phyloP scores from a whole-genome alignment of 768 basidiomycete genomes.

The Suillus cothurnatus region DNA sequence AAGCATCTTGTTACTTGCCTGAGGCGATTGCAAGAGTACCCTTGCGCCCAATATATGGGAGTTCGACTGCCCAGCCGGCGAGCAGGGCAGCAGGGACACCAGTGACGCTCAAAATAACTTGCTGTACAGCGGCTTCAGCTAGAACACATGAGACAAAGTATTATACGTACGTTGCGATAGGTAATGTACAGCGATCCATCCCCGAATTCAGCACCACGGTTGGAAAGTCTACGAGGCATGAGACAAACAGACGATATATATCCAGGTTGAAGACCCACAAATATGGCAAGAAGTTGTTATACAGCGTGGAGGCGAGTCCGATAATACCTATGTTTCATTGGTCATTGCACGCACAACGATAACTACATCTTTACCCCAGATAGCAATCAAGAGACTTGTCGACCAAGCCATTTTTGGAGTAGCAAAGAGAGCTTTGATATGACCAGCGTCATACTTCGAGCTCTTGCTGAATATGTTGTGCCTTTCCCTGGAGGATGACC shows the following conservation, averaged over 20 bases:
- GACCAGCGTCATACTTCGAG: constrained; percentile 39
- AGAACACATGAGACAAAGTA: too few relatives aligned
- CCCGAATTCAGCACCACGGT: constrained; percentile 67
- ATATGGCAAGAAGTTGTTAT: constrained; percentile 55
- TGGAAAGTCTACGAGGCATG: constrained; percentile 48
- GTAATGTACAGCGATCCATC: constrained; percentile 71
- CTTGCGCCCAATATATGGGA: constrained; percentile 61
- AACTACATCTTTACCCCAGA: constrained; percentile 43
- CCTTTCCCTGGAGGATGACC: constrained; percentile 19
- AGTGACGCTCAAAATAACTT: constrained; percentile 67
- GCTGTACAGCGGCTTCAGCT: constrained; percentile 38
- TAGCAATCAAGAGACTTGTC: constrained; percentile 55
- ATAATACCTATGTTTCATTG: constrained; percentile 54
- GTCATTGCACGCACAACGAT: not conserved
- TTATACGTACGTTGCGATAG: constrained; percentile 61
- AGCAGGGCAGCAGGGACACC: constrained; percentile 74
- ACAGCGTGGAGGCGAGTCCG: constrained; percentile 73
- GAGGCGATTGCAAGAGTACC: constrained; percentile 69
- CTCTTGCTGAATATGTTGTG: constrained; percentile 40
- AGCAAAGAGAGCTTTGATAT: constrained; percentile 64
- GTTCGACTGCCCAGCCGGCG: constrained; percentile 71
- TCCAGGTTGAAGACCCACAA: constrained; percentile 37
- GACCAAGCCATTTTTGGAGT: constrained; percentile 66
- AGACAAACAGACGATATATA: not conserved
- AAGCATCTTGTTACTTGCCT: constrained; percentile 42